Conservation (phyloP, 768 basidiomycete genomes). For the Lactarius pseudohatsudake region DNA sequence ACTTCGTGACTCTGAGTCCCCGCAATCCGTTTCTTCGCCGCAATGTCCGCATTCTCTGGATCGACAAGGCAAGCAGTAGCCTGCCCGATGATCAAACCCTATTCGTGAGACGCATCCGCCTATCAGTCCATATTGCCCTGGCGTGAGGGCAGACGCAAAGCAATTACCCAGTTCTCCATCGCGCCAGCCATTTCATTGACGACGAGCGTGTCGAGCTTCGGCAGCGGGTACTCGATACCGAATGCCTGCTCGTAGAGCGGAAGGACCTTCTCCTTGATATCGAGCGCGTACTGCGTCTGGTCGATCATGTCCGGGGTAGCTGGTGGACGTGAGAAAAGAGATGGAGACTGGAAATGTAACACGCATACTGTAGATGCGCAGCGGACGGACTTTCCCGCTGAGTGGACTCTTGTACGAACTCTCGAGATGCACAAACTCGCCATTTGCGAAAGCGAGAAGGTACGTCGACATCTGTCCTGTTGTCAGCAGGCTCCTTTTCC, state of each 20-base stretch:
- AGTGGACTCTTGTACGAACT: constrained; percentile 76
- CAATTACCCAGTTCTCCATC: constrained; percentile 85
- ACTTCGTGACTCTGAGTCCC: constrained; percentile 83
- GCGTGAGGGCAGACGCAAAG: neutral
- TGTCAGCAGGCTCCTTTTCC: neutral
- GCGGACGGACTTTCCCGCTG: constrained; percentile 75
- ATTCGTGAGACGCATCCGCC: neutral
- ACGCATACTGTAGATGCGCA: constrained; percentile 74
- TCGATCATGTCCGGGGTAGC: constrained; percentile 80
- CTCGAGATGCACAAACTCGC: constrained; percentile 71
- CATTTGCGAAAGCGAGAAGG: constrained; percentile 86
- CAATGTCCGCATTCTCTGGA: constrained; percentile 65
- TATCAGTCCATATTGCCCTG: neutral
- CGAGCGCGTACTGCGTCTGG: constrained; percentile 84
- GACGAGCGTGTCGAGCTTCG: constrained; percentile 92
- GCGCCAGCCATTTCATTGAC: constrained; percentile 85
- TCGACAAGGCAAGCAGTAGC: constrained; percentile 81
- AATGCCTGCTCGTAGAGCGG: constrained; percentile 94
- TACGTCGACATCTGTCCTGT: constrained; percentile 71
- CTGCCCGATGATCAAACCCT: constrained; percentile 86
- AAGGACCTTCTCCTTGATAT: constrained; percentile 77
- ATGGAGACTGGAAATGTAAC: neutral
- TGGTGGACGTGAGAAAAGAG: constrained; percentile 33
- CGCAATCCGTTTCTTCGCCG: constrained; percentile 77
- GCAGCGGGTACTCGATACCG: constrained; percentile 87